Evolutionary conservation across 768 basidiomycete genomes (phyloP).

Genomic region (Boletus sp.): DNA sequence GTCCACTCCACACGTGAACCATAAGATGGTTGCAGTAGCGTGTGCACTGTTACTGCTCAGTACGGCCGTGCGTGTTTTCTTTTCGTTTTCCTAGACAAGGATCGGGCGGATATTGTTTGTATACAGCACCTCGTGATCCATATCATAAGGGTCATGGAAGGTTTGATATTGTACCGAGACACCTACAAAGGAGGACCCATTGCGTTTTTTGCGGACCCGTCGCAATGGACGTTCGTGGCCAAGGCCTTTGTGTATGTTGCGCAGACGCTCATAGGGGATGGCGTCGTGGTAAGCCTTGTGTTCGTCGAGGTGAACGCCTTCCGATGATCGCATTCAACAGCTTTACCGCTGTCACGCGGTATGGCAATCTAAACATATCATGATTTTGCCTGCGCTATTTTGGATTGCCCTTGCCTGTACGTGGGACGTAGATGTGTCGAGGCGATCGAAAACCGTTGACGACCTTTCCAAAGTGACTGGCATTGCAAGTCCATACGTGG

Average conservation of each 20-base stretch:
- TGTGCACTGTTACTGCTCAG: conserved; percentile 24
- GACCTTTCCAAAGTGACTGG: conserved; percentile 6
- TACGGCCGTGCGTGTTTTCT: conserved; percentile 21
- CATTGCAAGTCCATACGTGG: not conserved
- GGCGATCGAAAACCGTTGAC: not conserved
- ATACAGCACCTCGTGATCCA: conserved; percentile 24
- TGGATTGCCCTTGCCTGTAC: not conserved
- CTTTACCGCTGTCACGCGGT: conserved; percentile 12
- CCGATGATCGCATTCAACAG: not conserved
- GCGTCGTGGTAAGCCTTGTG: conserved; percentile 3
- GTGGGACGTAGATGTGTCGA: not conserved
- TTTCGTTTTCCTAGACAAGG: not conserved
- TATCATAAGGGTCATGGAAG: conserved; percentile 22
- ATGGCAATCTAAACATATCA: not conserved
- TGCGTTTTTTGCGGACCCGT: conserved; percentile 21
- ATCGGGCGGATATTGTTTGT: not conserved
- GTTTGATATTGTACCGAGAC: conserved; percentile 23
- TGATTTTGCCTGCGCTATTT: conserved; percentile 6
- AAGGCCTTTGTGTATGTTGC: not conserved
- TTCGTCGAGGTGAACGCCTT: not conserved
- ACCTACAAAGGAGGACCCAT: conserved; percentile 21
- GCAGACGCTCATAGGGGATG: conserved; percentile 9
- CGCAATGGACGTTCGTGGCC: conserved; percentile 2
- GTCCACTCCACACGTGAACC: conserved; percentile 9
- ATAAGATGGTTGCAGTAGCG: conserved; percentile 18